phyloP scores from a whole-genome alignment of 805 yeast species.

The Teunomyces funiuensis region DNA sequence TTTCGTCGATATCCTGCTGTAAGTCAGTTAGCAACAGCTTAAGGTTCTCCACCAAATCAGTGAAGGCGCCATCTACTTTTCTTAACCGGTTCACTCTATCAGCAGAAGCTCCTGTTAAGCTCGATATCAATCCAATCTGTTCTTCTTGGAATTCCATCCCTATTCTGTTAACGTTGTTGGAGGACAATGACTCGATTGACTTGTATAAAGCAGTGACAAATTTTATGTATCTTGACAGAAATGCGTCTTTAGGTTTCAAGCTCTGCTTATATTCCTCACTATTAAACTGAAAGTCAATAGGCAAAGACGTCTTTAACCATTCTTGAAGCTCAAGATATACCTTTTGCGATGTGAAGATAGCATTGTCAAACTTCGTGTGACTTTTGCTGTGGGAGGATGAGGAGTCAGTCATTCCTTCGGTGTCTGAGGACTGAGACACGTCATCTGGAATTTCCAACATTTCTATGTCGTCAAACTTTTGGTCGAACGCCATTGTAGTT shows the following conservation, averaged over 20 bases:
- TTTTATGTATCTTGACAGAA: slow-evolving; percentile 40
- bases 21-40: slow-evolving; percentile 25
- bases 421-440: slow-evolving; percentile 17
- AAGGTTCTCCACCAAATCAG: slow-evolving; percentile 28
- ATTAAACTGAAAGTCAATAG: slow-evolving; percentile 41
- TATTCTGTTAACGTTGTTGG: slow-evolving; percentile 15
- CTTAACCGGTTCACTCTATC: slow-evolving; percentile 1
- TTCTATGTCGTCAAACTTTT: slow-evolving; percentile 36
- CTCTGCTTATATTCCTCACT: slow-evolving; percentile 39
- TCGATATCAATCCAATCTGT: slow-evolving; percentile 29
- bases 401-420: slow-evolving; percentile 18
- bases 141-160: slow-evolving; percentile 19
- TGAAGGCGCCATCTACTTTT: slow-evolving; percentile 26
- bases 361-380: slow-evolving; percentile 1
- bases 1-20: slow-evolving; percentile 19
- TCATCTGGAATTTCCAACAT: slow-evolving; percentile 46
- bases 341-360: slow-evolving; percentile 13
- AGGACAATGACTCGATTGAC: slow-evolving; percentile 42
- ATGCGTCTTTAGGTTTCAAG: slow-evolving; percentile 32
- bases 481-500: not conserved
- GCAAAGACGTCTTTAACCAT: slow-evolving; percentile 43
- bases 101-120: not conserved
- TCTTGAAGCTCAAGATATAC: slow-evolving; percentile 43
- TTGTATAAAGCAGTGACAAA: slow-evolving; percentile 54
- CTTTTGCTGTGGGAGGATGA: slow-evolving; percentile 6